Conservation (phyloP, 768 basidiomycete species). For the Lactarius hatsudake region DNA sequence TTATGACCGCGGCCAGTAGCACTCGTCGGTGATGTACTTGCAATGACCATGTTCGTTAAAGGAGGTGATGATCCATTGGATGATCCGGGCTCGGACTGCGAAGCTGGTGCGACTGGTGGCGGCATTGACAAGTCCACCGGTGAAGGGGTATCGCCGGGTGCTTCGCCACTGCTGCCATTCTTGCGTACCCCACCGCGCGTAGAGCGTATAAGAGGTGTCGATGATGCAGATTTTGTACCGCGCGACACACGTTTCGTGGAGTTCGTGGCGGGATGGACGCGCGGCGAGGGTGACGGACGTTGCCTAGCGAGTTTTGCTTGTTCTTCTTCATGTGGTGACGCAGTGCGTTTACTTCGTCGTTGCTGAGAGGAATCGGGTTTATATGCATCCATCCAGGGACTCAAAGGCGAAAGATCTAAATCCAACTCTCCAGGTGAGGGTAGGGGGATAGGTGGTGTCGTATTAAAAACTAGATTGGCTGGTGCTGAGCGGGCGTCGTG, state of each 20-base stretch:
- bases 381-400: conserved; percentile 71
- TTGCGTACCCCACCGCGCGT: conserved; percentile 44
- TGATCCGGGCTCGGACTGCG: conserved; percentile 12
- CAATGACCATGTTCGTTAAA: conserved; percentile 7
- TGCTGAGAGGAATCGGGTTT: conserved; percentile 39
- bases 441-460: conserved; percentile 39
- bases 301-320: conserved; percentile 17
- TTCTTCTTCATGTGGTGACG: conserved; percentile 26
- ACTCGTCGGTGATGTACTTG: conserved; percentile 8
- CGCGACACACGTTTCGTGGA: conserved; percentile 14
- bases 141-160: conserved; percentile 62
- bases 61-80: conserved; percentile 2
- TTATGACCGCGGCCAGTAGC: conserved; percentile 33
- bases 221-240: conserved; percentile 26
- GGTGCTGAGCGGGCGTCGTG: conserved; percentile 55
- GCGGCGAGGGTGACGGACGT: conserved; percentile 24
- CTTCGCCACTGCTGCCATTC: conserved; percentile 34
- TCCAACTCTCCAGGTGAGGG: conserved; percentile 55
- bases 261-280: conserved; percentile 12
- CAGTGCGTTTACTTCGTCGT: conserved; percentile 21
- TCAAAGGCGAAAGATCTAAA: conserved; percentile 74
- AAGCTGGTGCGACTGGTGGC: conserved; percentile 62
- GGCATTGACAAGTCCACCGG: conserved; percentile 90
- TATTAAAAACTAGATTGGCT: conserved; percentile 67
- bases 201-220: conserved; percentile 32